A percentile compares a stretch with the other conserved stretches of the same genome.
Evolutionary conservation across 768 basidiomycete species (phyloP).

Genomic region (Lenzites betulinus): DNA sequence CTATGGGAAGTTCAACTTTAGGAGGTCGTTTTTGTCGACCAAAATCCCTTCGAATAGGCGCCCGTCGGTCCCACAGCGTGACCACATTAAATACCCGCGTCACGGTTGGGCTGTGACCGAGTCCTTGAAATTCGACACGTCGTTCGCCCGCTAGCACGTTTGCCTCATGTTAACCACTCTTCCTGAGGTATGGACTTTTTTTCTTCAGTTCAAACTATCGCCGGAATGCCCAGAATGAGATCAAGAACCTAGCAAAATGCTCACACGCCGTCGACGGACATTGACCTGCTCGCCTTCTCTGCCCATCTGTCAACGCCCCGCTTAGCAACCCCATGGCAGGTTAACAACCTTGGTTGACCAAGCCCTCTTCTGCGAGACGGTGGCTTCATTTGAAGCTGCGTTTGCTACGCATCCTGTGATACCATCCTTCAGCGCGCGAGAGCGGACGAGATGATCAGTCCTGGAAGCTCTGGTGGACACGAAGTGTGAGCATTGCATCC

Average conservation of each 20-base stretch:
- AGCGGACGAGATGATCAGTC: not conserved
- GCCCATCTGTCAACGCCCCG: not conserved
- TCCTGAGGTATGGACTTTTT: no score
- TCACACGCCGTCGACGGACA: slow-evolving; percentile 16
- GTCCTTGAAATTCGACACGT: no score
- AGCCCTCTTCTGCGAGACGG: not conserved
- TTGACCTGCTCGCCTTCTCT: not conserved
- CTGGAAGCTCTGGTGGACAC: not conserved
- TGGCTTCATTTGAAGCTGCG: slow-evolving; percentile 1
- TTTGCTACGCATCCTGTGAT: not conserved
- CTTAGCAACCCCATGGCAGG: slow-evolving; percentile 3
- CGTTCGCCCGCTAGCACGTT: no score
- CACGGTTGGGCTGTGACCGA: no score
- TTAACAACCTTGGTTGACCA: not conserved
- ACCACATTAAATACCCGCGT: no score
- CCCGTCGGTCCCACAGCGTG: not conserved
- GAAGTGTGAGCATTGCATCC: slow-evolving; percentile 3
- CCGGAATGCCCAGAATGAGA: slow-evolving; percentile 1
- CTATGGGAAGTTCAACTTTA: no score
- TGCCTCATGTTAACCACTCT: no score
- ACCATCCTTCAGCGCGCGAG: slow-evolving; percentile 1
- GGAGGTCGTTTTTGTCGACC: no score
- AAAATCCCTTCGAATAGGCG: no score
- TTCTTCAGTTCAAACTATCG: not conserved
- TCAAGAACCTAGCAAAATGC: not conserved